phyloP scores from a whole-genome alignment of 768 basidiomycete genomes.

The Podaxis sp. region DNA sequence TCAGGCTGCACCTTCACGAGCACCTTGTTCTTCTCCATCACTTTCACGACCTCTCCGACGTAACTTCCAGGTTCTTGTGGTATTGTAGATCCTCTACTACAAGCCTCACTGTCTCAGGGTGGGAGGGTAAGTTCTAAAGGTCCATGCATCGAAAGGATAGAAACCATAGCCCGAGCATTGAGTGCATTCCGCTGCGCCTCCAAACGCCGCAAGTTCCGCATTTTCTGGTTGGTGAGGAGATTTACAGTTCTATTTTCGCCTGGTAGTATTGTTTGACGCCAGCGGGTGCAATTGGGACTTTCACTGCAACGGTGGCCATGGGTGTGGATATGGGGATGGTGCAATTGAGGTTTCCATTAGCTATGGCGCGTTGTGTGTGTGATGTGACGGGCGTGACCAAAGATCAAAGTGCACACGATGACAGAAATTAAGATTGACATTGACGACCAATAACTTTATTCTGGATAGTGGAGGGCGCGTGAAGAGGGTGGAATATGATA shows the following conservation, averaged over 20 bases:
- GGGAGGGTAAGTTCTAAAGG: not conserved
- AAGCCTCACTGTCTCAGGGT: constrained; percentile 61
- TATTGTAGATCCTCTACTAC: constrained; percentile 89
- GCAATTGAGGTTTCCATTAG: not conserved
- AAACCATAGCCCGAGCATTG: constrained; percentile 81
- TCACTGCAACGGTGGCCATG: constrained; percentile 36
- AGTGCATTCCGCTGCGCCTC: constrained; percentile 97
- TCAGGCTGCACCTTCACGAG: constrained; percentile 98
- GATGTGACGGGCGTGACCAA: not conserved
- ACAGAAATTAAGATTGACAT: no score
- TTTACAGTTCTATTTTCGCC: constrained; percentile 92
- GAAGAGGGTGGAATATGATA: no score
- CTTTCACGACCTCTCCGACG: constrained; percentile 96
- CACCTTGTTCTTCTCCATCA: constrained; percentile 98
- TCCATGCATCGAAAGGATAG: not conserved
- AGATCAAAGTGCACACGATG: no score
- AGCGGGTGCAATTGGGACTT: constrained; percentile 44
- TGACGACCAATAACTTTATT: no score
- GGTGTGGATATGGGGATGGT: constrained; percentile 1
- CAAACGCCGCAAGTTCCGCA: constrained; percentile 90
- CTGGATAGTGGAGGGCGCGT: no score
- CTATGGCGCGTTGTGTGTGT: constrained; percentile 9
- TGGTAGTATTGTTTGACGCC: constrained; percentile 91
- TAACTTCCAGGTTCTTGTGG: constrained; percentile 95
- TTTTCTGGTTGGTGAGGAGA: constrained; percentile 91